Base-by-base conservation (phyloP, 495 filamentous ascomycete species). In the Aspergillus biplanus region DNA sequence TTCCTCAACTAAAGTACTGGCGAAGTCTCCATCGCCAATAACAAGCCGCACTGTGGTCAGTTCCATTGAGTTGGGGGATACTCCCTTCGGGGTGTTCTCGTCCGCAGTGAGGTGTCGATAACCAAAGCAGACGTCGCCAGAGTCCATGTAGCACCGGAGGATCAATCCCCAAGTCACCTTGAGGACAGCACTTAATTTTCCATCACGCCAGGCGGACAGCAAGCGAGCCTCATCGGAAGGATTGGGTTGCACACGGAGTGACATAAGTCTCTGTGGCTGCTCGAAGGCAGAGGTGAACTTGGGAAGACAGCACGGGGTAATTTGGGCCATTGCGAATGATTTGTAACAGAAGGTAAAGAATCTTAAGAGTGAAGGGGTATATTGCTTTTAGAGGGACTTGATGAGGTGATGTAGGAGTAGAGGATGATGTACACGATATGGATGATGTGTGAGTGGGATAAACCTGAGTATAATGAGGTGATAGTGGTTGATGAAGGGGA, bases 221-320 rank as follows among this genome's bases (percentile, higher is more conserved):
- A 56, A 37, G n/a, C 53, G 34, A 56, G 53, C 53, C 6, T 56
- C 34, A 21, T 56, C 53, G 11, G 13, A 33, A 42, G 53, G 5
- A 18, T 56, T 42, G 33, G 53, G 53, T 33, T 42, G 34, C 16
- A 56, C 16, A 2, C 53, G 32, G 11, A 21, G 53, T 11, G 53
- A 56, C 53, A 56, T 16, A 16, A 33, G 53, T 42, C 53, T 56
- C 33, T 37, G 11, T 18, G 33, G 13, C 33, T 11, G 33, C 12
- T 21, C 7, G 7, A 8, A 16, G 53, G 12, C 33, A 42, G 53
- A 56, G 5, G 3, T 18, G 18, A 56, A 56, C 13, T 21, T 15
- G 33, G 53, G 53, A 56, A 56, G 53, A 56, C 53, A 21, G 53
- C 53, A 56, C 33, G 53, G 53, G 33, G 53, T 56, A 15, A 33